Base-by-base conservation (phyloP, 73 alveolate species). In the Paraurostyla sp. region DNA sequence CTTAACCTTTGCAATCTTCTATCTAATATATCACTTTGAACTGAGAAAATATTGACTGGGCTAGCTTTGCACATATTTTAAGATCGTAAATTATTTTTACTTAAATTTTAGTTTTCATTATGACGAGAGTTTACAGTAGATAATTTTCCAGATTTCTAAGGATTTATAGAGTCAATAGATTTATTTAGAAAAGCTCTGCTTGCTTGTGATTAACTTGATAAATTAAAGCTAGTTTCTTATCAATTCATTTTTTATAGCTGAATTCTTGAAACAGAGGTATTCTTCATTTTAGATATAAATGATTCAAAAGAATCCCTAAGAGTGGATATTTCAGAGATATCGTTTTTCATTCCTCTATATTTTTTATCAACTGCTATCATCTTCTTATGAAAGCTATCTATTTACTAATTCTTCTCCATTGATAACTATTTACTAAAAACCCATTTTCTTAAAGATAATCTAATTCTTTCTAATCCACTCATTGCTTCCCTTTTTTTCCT, bases 401-500 rank as follows among this genome's bases (percentile, higher is more conserved):
- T 16, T 4, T 29, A 60, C 23, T 27, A 27, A 9, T 60, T 30
- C 32, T 60, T 60, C 32, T 60, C 7, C 13, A 60, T 16, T 7
- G 78, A 27, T 60, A 27, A 27, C 23, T 60, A 27, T 27, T 60
- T 60, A 30, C 32, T 32, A 32, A 60, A 60, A 7, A 60, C 32
- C 78, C 78, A 60, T 60, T 60, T 60, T 60, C 78, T 60, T 60
- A 60, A 60, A 2, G 50, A 32, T 60, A 32, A 3, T 60, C 78
- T 60, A 3, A 60, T 27, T 27, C 78, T 60, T 9, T 60, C 78
- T n/a, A 60, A 16, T 11, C 78, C 78, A 7, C 2, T 32, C 45
- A 60, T 32, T 60, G 15, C 9, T 27, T 16, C 4, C 49, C 32
- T 60, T 60, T 27, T 60, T 9, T 60, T 16, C 43, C 32, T n/a